Conservation (phyloP, 768 basidiomycete species). For the Pulveroboletus sp. region DNA sequence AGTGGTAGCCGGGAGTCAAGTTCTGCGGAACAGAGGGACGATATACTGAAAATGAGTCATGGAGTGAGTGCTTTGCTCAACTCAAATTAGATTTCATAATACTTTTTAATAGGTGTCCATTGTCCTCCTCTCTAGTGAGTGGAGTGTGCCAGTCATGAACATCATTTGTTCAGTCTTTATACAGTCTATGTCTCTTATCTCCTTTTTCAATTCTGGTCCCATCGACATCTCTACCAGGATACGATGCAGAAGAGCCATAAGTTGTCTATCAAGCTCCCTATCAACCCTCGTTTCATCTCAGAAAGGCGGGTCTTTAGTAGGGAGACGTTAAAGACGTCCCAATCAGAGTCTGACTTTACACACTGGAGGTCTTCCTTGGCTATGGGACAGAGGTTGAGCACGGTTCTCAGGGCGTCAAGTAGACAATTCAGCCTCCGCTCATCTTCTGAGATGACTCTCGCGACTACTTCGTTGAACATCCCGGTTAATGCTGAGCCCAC, state of each 20-base stretch:
- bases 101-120: slow-evolving; percentile 39
- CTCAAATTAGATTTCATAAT: not conserved
- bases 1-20: slow-evolving; percentile 17
- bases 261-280: slow-evolving; percentile 32
- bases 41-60: slow-evolving; percentile 48
- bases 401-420: slow-evolving; percentile 5
- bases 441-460: slow-evolving; percentile 26
- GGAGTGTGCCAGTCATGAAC: not conserved
- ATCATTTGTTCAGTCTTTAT: not conserved
- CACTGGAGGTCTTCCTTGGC: slow-evolving; percentile 14
- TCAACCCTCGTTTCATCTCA: slow-evolving; percentile 25
- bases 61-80: slow-evolving; percentile 35
- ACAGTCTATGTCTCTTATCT: slow-evolving; percentile 49
- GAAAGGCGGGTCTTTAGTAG: slow-evolving; percentile 26
- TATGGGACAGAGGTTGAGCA: slow-evolving; percentile 9
- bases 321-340: slow-evolving; percentile 13
- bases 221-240: slow-evolving; percentile 48
- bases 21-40: slow-evolving; percentile 32
- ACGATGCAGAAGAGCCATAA: slow-evolving; percentile 41
- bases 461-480: slow-evolving; percentile 5
- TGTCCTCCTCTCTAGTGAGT: slow-evolving; percentile 49
- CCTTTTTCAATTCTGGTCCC: slow-evolving; percentile 55
- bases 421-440: slow-evolving; percentile 16
- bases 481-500: slow-evolving; percentile 11
- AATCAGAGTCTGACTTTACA: slow-evolving; percentile 17